Evolutionary conservation across 192 early-diverging fungal species (phyloP), one percentile per base, ranked within the genome.

Genomic region (Dissophora globulifera): DNA sequence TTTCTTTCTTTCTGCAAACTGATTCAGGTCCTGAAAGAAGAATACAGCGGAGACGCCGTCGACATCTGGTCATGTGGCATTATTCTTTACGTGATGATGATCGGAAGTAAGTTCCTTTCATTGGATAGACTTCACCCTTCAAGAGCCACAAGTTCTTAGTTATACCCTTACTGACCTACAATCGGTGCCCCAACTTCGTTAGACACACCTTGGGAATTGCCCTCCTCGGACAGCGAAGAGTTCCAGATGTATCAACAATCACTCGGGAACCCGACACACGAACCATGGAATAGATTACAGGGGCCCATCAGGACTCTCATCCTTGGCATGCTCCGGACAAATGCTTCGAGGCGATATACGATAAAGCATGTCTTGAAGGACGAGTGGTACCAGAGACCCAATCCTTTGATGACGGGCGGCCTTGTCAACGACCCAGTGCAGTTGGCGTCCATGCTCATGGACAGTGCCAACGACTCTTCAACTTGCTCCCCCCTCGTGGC

Each of bases 21-120:
- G 43, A n/a, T 43, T 16, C 52, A 90, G 82, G 86, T 92, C 9
- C 72, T 85, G n/a, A 43, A 68, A 23, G 59, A 78, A 53, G 63
- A 64, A 17, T 92, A 92, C 65, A 61, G 84, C 49, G 91, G 90
- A 17, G 81, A 87, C 41, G 59, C 67, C 31, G 89, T 88, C 1
- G 91, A 92, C 51, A 81, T 92, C 9, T 92, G 91, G 91, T 86
- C 85, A 29, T 62, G 79, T n/a, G 91, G 91, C 0, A 81, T 92
- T 42, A 91, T 92, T 38, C 79, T 92, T 19, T 92, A 83, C 58
- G 90, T 88, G 0, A 79, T 92, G 40, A 76, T 92, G 66, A 72
- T 81, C n/a, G 91, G 91, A 54, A 90, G 88, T 89, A 76, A 30
- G 86, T 81, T 27, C 27, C 1, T 27, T 26, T n/a, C 23, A 16